Percentiles rank a stretch among this genome's conserved stretches.
These are phyloP conservation scores for Penicillium mononematosum DNA, from an alignment of 495 filamentous ascomycete species.

Conservation along the genomic window DNA sequence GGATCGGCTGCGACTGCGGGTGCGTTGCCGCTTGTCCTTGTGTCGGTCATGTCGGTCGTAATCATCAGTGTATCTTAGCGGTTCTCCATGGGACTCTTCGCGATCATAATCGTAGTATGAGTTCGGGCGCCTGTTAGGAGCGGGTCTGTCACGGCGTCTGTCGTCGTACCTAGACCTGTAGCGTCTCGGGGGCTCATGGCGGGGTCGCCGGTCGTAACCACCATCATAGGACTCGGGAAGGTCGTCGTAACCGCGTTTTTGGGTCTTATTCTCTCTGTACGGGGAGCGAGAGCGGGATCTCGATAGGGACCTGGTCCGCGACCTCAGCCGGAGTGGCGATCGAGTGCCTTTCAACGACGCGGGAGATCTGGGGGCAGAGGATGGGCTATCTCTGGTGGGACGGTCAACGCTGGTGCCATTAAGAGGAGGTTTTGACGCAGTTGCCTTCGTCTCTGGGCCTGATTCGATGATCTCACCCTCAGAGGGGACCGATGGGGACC, in stretches of 20 bases:
- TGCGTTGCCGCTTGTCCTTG: slow-evolving; percentile 61
- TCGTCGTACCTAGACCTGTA: slow-evolving; percentile 38
- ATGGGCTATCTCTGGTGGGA: slow-evolving; percentile 57
- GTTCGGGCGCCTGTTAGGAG: slow-evolving; percentile 35
- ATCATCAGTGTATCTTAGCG: slow-evolving; percentile 56
- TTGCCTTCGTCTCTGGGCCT: slow-evolving; percentile 67
- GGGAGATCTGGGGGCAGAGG: slow-evolving; percentile 53
- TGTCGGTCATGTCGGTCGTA: slow-evolving; percentile 57
- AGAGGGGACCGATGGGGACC: slow-evolving; percentile 52
- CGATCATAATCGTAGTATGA: slow-evolving; percentile 69
- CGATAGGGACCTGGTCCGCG: slow-evolving; percentile 39
- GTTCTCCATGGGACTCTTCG: slow-evolving; percentile 46
- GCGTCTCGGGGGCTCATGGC: slow-evolving; percentile 48
- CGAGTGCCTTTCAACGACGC: slow-evolving; percentile 36
- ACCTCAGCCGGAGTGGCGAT: slow-evolving; percentile 43
- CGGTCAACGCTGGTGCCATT: slow-evolving; percentile 76
- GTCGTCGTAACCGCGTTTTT: slow-evolving; percentile 70
- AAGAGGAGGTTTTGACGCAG: slow-evolving; percentile 72
- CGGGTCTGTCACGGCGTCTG: slow-evolving; percentile 30
- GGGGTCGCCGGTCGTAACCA: slow-evolving; percentile 48
- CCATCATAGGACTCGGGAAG: slow-evolving; percentile 43
- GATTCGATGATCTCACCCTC: slow-evolving; percentile 89
- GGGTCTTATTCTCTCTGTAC: slow-evolving; percentile 52
- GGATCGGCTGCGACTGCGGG: slow-evolving; percentile 68
- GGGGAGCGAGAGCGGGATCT: slow-evolving; percentile 44